Base-by-base conservation (phyloP, 2,329 filamentous ascomycete genomes). In the Trichoderma pleuroti region DNA sequence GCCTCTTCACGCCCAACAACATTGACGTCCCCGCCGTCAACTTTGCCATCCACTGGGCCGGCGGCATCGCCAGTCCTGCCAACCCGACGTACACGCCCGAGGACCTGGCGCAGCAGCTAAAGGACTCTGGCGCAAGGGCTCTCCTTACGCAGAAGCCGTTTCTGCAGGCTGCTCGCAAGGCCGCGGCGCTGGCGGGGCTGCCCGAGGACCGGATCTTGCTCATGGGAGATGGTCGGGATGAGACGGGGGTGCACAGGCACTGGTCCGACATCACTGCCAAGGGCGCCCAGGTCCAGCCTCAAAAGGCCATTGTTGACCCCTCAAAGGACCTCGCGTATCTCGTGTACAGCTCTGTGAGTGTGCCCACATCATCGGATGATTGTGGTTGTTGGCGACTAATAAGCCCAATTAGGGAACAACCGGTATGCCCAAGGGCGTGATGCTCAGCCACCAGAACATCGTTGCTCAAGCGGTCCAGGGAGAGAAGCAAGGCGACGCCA, bases 401-500 rank as follows among this genome's bases (percentile, higher is more conserved):
- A 16, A 6, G 1, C 7, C 9, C 11, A 2, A 10, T 5, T 26
- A 82, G 78, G 95, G 95, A 9, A 98, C 95, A 0, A 98, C 95
- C 0, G 95, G 95, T 2, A 83, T 94, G 64, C 94, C 95, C 0
- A 98, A 98, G 81, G 95, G 94, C 18, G 95, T 98, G 16, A 92
- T 93, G 87, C 84, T 98, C 36, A 92, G 89, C 9, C 95, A 98
- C 80, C 80, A 83, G 74, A 98, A 98, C 78, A 90, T 97, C 72
- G 87, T 97, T 12, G 83, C 93, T 71, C 97, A 97, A 79, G 78
- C 90, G 8, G 74, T 87, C 34, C 90, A 92, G 80, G 77, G 85
- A 32, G 78, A 80, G 1, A 77, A 52, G 24, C 46, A 81, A 5
- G 91, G 93, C 70, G 83, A 81, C 1, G n/a, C 12, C 28, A 83